These are phyloP conservation scores for Lachancea fermentati DNA, from an alignment of 805 yeast species.

Conservation along the genomic window DNA sequence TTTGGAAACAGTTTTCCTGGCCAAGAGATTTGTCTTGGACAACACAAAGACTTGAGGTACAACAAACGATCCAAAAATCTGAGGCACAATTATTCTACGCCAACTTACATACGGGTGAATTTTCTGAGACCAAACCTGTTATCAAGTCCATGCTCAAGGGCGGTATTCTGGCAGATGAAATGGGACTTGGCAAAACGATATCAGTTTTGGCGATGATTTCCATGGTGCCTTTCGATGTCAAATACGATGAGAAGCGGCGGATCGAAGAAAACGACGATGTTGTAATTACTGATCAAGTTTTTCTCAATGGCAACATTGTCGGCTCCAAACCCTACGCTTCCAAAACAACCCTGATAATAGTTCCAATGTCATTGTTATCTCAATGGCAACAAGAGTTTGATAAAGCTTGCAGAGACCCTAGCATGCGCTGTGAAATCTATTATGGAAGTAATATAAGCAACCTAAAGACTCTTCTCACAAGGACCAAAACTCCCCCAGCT, in stretches of 20 bases:
- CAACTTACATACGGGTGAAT: constrained; percentile 74
- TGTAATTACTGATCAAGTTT: background rate
- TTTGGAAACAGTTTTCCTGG: constrained; percentile 80
- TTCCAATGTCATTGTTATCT: constrained; percentile 85
- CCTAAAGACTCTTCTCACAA: constrained; percentile 41
- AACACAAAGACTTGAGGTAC: constrained; percentile 19
- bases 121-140: constrained; percentile 62
- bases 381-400: constrained; percentile 87
- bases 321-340: constrained; percentile 47
- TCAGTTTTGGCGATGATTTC: constrained; percentile 71
- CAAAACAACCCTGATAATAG: constrained; percentile 69
- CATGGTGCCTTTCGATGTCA: constrained; percentile 50
- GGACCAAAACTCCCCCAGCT: constrained; percentile 46
- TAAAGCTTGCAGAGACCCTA: constrained; percentile 44
- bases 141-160: constrained; percentile 60
- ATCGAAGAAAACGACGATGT: constrained; percentile 1
- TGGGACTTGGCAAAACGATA: constrained; percentile 94
- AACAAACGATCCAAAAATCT: background rate
- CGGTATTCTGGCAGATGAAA: constrained; percentile 91
- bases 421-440: constrained; percentile 52
- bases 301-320: constrained; percentile 3
- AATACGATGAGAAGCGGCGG: constrained; percentile 1
- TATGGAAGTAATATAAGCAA: constrained; percentile 66
- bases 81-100: constrained; percentile 51
- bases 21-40: constrained; percentile 47